A percentile compares a stretch with the other conserved stretches of the same genome.
Conservation (phyloP, 1,284 basidiomycete genomes). For the Sphaerobolus stellatus region DNA sequence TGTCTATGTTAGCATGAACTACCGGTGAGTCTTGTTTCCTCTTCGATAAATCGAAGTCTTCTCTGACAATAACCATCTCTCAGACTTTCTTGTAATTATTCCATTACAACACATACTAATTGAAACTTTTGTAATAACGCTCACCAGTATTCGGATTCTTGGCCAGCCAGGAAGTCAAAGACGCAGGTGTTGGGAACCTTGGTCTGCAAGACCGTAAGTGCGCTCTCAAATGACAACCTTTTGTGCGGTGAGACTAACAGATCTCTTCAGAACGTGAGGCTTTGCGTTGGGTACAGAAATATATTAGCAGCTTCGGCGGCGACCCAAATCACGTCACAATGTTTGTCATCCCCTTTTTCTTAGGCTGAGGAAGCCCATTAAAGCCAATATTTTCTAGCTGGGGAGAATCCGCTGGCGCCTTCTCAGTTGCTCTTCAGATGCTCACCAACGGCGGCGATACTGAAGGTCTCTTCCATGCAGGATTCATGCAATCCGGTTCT, state of each 20-base stretch:
- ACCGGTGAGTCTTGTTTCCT: slow-evolving; percentile 19
- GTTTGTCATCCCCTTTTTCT: slow-evolving; percentile 31
- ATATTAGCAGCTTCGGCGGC: slow-evolving; percentile 63
- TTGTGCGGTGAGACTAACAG: not conserved
- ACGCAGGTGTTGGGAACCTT: slow-evolving; percentile 47
- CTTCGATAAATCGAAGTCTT: slow-evolving; percentile 2
- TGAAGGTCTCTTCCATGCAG: slow-evolving; percentile 47
- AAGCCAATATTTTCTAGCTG: slow-evolving; percentile 36
- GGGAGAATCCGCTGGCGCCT: slow-evolving; percentile 61
- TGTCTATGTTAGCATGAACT: slow-evolving; percentile 29
- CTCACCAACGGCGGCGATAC: slow-evolving; percentile 46
- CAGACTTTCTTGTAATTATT: not conserved
- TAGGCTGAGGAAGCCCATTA: not conserved
- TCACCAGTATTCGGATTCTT: slow-evolving; percentile 45
- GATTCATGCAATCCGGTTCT: slow-evolving; percentile 53
- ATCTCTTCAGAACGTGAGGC: slow-evolving; percentile 47
- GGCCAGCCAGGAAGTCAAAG: slow-evolving; percentile 47
- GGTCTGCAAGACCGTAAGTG: slow-evolving; percentile 50
- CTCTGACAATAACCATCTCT: slow-evolving; percentile 39
- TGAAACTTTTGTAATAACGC: not conserved
- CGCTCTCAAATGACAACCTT: not conserved
- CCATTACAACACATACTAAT: not conserved
- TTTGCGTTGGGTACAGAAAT: slow-evolving; percentile 64
- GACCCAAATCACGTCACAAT: slow-evolving; percentile 58
- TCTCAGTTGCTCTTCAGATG: slow-evolving; percentile 55